Evolutionary conservation across 2,329 filamentous ascomycete species (phyloP), one percentile per base, ranked within the genome.

Genomic region (Colletotrichum endophyticum): DNA sequence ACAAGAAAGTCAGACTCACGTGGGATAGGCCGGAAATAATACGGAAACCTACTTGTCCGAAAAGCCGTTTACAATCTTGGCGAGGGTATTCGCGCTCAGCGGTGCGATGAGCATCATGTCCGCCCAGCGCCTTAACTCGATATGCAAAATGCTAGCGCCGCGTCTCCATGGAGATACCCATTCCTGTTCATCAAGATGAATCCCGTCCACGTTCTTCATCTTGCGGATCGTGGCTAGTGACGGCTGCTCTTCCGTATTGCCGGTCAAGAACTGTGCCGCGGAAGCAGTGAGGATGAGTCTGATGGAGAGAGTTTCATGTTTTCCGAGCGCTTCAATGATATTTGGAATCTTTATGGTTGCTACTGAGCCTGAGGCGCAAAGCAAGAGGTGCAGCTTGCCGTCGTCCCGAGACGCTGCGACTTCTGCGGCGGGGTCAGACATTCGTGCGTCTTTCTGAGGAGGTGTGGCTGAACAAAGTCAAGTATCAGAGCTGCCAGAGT

Each of bases 131-230:
- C 96, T 89, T 71, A 98, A 87, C 84, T 98, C 95, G 80, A 99
- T 99, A 82, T 99, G 97, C 72, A 99, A 86, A 63, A 99, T 98
- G 5, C 89, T 89, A n/a, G 91, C 91, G 5, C 94, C 95, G 4
- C 96, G 90, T 27, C 89, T 91, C 96, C 96, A 99, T 0, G 95
- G 92, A 59, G 89, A 87, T 15, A 88, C 85, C 96, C 96, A 98
- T 84, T 99, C 97, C 78, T 96, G 95, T n/a, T 92, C 91, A 82
- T 99, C 95, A 11, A 90, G 88, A 84, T 98, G 96, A 64, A 98
- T 89, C 25, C 89, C 95, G 59, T 98, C 95, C 8, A 99, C 94
- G 78, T 94, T 93, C 5, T 92, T 91, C 7, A 95, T 85, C 4
- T 84, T 80, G 15, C 87, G 84, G 6, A 98, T 86, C 1, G 89